Base-by-base conservation (phyloP, 441 rosid genomes). In the Rhodomyrtus psidioides region DNA sequence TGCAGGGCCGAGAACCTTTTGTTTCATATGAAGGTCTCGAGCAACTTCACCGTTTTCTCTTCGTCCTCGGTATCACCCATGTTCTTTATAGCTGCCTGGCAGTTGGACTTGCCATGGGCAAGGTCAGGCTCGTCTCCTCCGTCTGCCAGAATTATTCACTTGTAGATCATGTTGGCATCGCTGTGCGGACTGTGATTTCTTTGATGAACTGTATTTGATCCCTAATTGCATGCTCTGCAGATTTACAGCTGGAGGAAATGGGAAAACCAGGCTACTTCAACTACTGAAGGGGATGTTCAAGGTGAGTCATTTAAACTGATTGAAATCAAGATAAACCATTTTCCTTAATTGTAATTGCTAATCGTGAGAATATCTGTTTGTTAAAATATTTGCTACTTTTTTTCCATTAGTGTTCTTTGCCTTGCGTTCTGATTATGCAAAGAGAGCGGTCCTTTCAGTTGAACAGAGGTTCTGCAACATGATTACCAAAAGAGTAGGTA, bases 181-280 rank as follows among this genome's bases (percentile, higher is more conserved):
- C 49, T 39, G 39, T 34, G 21, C 6, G 79, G 49, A 70, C 49
- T 24, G 49, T 70, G 79, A 70, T 70, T 70, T 70, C 53, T 42
- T 39, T 83, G 56, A n/a, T 30, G 30, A 85, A 62, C 81, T 86
- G 57, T 75, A 84, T 88, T 44, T 54, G 12, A 85, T 87, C 90
- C 55, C 55, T 23, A n/a, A 84, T 59, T 87, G 55, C 86, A 65
- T 83, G 49, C 83, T 81, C 79, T 58, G 86, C 90, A 96, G 99
- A 96, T 96, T 82, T 97, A 96, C 92, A 97, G 99, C 87, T 96
- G 99, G 99, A 95, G 98, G 89, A 96, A 95, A 87, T 97, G 98
- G 98, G 99, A 96, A 91, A 91, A 91, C 88, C 95, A 93, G 87
- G 93, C 93, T 34, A 93, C 85, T 86, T 46, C 89, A 84, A 84